A percentile compares a stretch with the other conserved stretches of the same genome.
Evolutionary conservation across 495 filamentous ascomycete genomes (phyloP).

Genomic region (Alectoria sarmentosa): DNA sequence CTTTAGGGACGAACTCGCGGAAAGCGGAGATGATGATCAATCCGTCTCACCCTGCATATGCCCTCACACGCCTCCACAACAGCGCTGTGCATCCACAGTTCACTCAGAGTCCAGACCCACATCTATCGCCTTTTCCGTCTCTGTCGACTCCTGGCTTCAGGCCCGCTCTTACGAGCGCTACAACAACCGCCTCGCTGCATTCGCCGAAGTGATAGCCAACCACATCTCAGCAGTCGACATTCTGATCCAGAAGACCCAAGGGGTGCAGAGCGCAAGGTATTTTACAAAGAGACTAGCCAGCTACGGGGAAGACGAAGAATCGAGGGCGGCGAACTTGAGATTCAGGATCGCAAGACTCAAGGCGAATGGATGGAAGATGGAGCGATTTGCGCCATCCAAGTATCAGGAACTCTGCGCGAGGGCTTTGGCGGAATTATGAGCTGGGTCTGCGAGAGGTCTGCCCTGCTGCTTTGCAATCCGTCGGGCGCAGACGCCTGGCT

Average conservation of each 20-base stretch:
- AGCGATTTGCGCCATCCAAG: slow-evolving; percentile 24
- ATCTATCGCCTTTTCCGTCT: slow-evolving; percentile 14
- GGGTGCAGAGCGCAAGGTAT: slow-evolving; percentile 16
- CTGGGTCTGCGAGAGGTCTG: neutral
- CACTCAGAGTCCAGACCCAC: neutral
- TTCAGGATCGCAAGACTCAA: slow-evolving; percentile 20
- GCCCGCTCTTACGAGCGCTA: slow-evolving; percentile 20
- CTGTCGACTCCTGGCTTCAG: slow-evolving; percentile 17
- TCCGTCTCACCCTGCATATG: neutral
- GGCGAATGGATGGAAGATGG: slow-evolving; percentile 22
- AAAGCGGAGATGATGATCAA: slow-evolving; percentile 5
- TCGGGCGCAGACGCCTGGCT: neutral
- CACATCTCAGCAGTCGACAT: slow-evolving; percentile 21
- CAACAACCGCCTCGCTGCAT: slow-evolving; percentile 16
- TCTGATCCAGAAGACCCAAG: slow-evolving; percentile 10
- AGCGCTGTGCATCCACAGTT: neutral
- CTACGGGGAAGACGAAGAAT: slow-evolving; percentile 21
- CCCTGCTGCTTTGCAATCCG: neutral
- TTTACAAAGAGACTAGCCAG: slow-evolving; percentile 13
- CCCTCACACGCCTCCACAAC: neutral
- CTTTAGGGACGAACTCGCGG: neutral
- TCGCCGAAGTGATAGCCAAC: slow-evolving; percentile 13
- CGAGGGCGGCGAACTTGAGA: slow-evolving; percentile 18
- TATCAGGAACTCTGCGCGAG: slow-evolving; percentile 25
- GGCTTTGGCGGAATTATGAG: slow-evolving; percentile 24